Evolutionary conservation across 164 flowering plant genomes (phyloP).

Genomic region (Nelumbo lutea): DNA sequence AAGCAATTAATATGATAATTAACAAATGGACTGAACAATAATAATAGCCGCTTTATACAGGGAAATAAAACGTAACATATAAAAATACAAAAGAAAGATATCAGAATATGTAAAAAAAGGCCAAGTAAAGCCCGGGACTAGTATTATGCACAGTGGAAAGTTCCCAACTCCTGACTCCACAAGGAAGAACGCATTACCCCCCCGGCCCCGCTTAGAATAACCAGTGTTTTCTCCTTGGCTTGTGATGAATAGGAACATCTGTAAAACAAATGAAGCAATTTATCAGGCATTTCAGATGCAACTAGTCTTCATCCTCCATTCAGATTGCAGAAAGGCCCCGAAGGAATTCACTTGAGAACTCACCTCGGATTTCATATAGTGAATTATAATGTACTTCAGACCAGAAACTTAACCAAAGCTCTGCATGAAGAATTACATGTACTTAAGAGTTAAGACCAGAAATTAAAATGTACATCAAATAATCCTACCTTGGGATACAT

Average conservation of each 20-base stretch:
- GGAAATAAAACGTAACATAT: background rate
- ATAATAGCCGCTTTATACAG: background rate
- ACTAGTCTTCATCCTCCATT: background rate
- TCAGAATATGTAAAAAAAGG: background rate
- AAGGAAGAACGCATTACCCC: background rate
- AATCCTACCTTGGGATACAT: too few relatives aligned
- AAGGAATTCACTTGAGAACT: constrained; percentile 12
- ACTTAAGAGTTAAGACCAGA: too few relatives aligned
- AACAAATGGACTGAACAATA: background rate
- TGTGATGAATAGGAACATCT: constrained; percentile 51
- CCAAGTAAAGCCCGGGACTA: too few relatives aligned
- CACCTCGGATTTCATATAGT: constrained; percentile 68
- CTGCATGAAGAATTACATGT: constrained; percentile 50
- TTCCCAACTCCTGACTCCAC: background rate
- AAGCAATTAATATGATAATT: background rate
- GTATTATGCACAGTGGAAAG: too few relatives aligned
- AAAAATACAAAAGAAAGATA: background rate
- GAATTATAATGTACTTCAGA: constrained; percentile 95
- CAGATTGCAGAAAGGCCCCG: background rate
- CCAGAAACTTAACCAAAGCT: constrained; percentile 92
- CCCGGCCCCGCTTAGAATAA: constrained; percentile 66
- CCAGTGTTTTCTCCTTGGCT: constrained; percentile 81
- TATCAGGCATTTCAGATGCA: background rate
- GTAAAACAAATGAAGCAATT: constrained; percentile 14
- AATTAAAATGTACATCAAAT: too few relatives aligned